These are phyloP conservation scores for Phellopilus nigrolimitatus DNA, from an alignment of 1,284 basidiomycete species.

Conservation along the genomic window DNA sequence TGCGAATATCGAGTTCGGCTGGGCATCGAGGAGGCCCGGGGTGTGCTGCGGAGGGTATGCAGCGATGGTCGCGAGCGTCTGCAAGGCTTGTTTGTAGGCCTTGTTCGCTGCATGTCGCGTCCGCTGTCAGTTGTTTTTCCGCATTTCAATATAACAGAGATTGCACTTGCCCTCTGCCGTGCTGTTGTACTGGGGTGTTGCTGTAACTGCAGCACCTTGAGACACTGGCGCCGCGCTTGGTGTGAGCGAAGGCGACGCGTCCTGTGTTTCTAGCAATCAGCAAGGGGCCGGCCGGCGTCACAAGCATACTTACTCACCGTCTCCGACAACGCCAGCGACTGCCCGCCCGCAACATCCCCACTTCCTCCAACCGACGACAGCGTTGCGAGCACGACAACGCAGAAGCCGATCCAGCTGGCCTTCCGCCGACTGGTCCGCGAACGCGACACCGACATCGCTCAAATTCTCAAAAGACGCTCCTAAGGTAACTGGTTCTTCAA, in stretches of 20 bases:
- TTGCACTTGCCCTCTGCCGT: neutral
- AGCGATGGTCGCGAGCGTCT: slow-evolving; percentile 57
- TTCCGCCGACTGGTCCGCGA: neutral
- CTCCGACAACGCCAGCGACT: neutral
- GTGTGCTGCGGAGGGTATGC: slow-evolving; percentile 50
- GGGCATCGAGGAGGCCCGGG: slow-evolving; percentile 41
- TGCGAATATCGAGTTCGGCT: slow-evolving; percentile 51
- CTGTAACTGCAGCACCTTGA: neutral
- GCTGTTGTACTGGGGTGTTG: neutral
- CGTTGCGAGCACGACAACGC: slow-evolving; percentile 1
- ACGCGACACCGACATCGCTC: neutral
- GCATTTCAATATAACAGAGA: too few species aligned
- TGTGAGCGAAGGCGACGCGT: neutral
- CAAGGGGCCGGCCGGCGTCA: neutral
- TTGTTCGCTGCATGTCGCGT: slow-evolving; percentile 43
- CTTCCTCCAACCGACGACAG: neutral
- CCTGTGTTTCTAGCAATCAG: neutral
- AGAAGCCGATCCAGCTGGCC: slow-evolving; percentile 5
- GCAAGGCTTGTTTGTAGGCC: slow-evolving; percentile 66
- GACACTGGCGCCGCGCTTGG: neutral
- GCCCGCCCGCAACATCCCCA: neutral
- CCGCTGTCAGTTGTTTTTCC: slow-evolving; percentile 41
- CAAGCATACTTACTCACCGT: neutral
- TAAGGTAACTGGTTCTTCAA: too few species aligned
- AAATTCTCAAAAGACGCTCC: too few species aligned